Evolutionary conservation across 179 eudicot species (phyloP), one percentile per base, ranked within the genome.

Genomic region (Sideroxylon spinosum): DNA sequence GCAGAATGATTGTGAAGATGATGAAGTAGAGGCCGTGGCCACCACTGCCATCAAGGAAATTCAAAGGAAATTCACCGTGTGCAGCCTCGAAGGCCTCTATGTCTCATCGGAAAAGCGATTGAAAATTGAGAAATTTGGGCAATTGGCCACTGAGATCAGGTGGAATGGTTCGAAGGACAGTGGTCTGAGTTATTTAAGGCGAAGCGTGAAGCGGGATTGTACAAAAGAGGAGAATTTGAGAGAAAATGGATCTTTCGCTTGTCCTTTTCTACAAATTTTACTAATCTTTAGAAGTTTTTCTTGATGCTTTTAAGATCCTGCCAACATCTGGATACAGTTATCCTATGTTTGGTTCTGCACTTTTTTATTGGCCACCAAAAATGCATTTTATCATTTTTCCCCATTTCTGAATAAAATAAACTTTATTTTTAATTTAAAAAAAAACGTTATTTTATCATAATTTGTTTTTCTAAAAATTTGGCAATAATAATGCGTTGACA

Each of bases 21-120:
- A 92, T 90, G 82, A 90, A 85, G 86, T 92, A 97, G 98, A 85
- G 89, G 83, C 90, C 97, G 74, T 88, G 93, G 94, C 88, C 86
- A 7, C 89, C 89, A 6, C 66, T 76, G 0, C 73, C 73, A 23
- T 81, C 89, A 13, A 89, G 72, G 72, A 88, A 89, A 74, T 85
- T 83, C 65, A 90, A 93, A 82, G 89, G 3, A 88, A 79, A 71
- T 78, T 93, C 78, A 28, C 53, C 8, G 80, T 93, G 9, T 66
- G 77, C 5, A 82, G 86, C 4, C 76, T 93, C 16, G 81, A 82
- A 69, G 93, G 91, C 26, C 67, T 88, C 1, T 4, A 28, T n/a
- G 16, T 4, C 28, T 65, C 50, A 7, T 7, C 48, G 2, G 78
- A 49, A 37, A 67, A 32, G 29, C 13, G 49, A 0, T 14, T 20